Base-by-base conservation (phyloP, 2,329 filamentous ascomycete species). In the Claviceps spartinae region DNA sequence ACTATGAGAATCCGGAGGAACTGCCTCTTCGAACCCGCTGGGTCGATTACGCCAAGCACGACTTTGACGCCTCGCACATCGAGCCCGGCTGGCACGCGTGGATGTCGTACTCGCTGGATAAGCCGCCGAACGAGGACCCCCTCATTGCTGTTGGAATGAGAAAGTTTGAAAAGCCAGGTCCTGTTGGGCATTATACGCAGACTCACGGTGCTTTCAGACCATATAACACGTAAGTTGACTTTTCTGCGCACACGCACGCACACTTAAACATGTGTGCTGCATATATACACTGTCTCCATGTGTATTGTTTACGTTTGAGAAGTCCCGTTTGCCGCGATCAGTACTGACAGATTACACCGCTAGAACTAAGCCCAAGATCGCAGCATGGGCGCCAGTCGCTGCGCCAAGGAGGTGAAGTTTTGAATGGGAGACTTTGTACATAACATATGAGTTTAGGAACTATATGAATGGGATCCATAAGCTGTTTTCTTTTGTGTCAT, bases 1-100 rank as follows among this genome's bases (percentile, higher is more conserved):
- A 79, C 78, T 98, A 81, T 69, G 93, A 98, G 78, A 96, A 98
- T 76, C 71, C 81, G 64, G 89, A 97, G 67, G 93, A 98, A 70
- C 78, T 98, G 54, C 93, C 93, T 54, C 89, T 96, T 63, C 86
- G 91, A 64, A 96, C 89, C 61, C 82, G 90, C 76, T 98, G 94
- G 93, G 87, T 98, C 58, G 90, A 97, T 71, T 98, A 94, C 77
- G 91, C 88, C 73, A 78, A 86, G 69, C 77, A 87, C 62, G 88
- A 97, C 69, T 86, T 77, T 65, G 86, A 93, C 62, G 75, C 86
- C 56, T 80, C 81, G 54, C 88, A 96, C 51, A 86, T 96, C 62
- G 91, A 97, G 71, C 90, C 91, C 49, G 87, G 91, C 69, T 98
- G 93, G 93, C 93, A 97, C 72, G 88, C 87, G 34, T 98, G 93